Evolutionary conservation across 2,329 filamentous ascomycete genomes (phyloP).

Genomic region (Fusarium subglutinans): DNA sequence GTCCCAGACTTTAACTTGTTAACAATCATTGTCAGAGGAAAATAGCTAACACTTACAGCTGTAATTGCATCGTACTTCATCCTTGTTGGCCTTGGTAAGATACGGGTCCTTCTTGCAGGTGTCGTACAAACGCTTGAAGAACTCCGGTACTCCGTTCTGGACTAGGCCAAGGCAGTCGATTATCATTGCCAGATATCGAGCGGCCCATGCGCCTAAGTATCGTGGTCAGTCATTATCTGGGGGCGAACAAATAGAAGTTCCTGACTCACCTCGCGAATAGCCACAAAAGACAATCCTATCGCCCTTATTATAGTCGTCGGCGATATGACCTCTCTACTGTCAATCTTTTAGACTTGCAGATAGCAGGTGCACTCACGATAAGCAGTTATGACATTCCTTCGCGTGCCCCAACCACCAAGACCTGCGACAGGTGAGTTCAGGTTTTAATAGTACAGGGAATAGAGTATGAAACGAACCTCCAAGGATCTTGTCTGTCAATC

Average conservation of each 20-base stretch:
- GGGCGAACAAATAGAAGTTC: background rate
- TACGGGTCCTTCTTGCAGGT: background rate
- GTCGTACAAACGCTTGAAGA: background rate
- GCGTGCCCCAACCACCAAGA: background rate
- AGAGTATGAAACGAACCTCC: background rate
- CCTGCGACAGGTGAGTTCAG: background rate
- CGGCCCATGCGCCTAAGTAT: background rate
- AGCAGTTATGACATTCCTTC: background rate
- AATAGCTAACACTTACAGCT: fast-evolving
- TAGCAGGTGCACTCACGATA: fast-evolving
- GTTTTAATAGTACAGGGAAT: no score
- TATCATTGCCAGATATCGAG: background rate
- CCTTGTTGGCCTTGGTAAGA: background rate
- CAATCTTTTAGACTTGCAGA: fast-evolving
- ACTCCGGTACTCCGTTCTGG: fast-evolving
- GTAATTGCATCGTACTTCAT: background rate
- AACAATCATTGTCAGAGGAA: fast-evolving
- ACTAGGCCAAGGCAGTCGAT: background rate
- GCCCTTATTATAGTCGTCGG: background rate
- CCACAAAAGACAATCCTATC: background rate
- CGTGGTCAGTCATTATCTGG: fast-evolving
- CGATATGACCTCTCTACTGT: background rate
- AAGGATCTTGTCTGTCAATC: background rate
- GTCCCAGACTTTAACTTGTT: background rate
- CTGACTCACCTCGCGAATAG: background rate